Conservation (phyloP, 2,329 filamentous ascomycete genomes). For the Dendrostoma leiphaemia region DNA sequence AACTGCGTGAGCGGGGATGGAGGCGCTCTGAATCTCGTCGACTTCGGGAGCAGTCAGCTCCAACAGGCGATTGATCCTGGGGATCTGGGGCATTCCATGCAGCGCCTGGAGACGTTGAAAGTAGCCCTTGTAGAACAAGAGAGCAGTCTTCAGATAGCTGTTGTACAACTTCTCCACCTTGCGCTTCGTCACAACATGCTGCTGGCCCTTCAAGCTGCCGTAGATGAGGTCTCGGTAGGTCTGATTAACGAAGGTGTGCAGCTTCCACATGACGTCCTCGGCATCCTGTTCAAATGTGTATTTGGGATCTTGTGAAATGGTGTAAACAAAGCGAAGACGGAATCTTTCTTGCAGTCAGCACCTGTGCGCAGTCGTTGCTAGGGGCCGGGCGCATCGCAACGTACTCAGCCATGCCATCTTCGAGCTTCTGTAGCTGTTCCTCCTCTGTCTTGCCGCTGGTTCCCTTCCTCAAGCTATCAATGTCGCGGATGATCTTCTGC, state of each 20-base stretch:
- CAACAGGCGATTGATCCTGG: constrained; percentile 40
- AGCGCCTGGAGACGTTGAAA: constrained; percentile 71
- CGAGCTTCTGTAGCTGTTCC: constrained; percentile 29
- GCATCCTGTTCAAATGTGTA: constrained; percentile 61
- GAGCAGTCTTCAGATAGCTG: constrained; percentile 81
- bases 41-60: constrained; percentile 41
- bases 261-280: constrained; percentile 74
- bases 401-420: constrained; percentile 32
- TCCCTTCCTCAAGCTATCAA: constrained; percentile 27
- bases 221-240: constrained; percentile 71
- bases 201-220: constrained; percentile 46
- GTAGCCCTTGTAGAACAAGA: constrained; percentile 84
- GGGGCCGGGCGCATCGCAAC: constrained; percentile 11
- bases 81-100: constrained; percentile 50
- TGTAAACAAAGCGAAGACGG: constrained; percentile 68
- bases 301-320: constrained; percentile 70
- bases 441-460: constrained; percentile 21
- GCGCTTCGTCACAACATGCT: constrained; percentile 62
- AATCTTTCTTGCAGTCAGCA: constrained; percentile 22
- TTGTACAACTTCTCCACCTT: constrained; percentile 81
- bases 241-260: constrained; percentile 74
- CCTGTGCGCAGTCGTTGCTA: neutral
- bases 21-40: constrained; percentile 42
- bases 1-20: constrained; percentile 60
- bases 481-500: constrained; percentile 23